phyloP scores from a whole-genome alignment of 176 grass and related monocot genomes.

The Eragrostis curvula region DNA sequence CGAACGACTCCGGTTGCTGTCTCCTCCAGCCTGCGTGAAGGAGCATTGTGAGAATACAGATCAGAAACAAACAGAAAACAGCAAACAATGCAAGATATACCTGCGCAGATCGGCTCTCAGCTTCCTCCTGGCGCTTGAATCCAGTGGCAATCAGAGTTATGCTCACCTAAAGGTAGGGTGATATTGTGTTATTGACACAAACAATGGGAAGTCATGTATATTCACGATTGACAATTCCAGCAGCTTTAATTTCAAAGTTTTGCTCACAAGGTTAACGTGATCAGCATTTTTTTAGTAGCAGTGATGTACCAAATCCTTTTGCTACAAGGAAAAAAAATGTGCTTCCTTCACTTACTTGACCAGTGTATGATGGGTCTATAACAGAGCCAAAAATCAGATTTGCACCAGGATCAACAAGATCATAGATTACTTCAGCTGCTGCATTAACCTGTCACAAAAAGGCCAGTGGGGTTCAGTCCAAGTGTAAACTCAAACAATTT shows the following conservation, averaged over 20 bases:
- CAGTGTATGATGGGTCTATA: slow-evolving; percentile 83
- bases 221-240: background rate
- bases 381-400: slow-evolving; percentile 96
- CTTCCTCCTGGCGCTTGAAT: slow-evolving; percentile 84
- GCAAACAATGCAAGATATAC: slow-evolving; percentile 34
- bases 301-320: background rate
- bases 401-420: slow-evolving; percentile 90
- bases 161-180: slow-evolving; percentile 58
- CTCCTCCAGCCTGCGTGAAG: slow-evolving; percentile 43
- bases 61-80: background rate
- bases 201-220: background rate
- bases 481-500: background rate
- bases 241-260: background rate
- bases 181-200: slow-evolving; percentile 9
- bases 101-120: slow-evolving; percentile 46
- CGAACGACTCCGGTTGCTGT: slow-evolving; percentile 27
- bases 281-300: background rate
- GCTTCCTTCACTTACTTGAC: slow-evolving; percentile 65
- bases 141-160: slow-evolving; percentile 91
- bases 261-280: background rate
- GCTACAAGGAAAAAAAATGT: background rate
- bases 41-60: background rate
- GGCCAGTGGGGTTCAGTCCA: background rate
- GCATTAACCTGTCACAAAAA: slow-evolving; percentile 70
- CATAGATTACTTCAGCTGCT: slow-evolving; percentile 94